A percentile compares a stretch with the other conserved stretches of the same genome.
Evolutionary conservation across 1,284 basidiomycete species (phyloP).

Genomic region (Heliocybe sulcata): DNA sequence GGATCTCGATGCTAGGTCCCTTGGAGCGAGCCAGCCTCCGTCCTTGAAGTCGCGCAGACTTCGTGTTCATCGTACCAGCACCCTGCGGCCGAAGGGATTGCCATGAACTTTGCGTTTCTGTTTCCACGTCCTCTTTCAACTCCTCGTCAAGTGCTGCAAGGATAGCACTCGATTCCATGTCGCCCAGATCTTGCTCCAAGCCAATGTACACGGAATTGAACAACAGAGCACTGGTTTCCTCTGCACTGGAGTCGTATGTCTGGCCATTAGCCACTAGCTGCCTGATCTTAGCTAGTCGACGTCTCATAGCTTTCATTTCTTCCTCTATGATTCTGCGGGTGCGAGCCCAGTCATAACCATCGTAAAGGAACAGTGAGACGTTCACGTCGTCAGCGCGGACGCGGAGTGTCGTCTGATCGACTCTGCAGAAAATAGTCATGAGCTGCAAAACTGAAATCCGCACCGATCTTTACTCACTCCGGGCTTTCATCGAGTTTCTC

Average conservation of each 20-base stretch:
- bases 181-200: slow-evolving; percentile 63
- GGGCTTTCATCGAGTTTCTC: slow-evolving; percentile 18
- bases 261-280: slow-evolving; percentile 94
- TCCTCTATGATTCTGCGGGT: slow-evolving; percentile 87
- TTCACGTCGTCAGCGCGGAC: slow-evolving; percentile 57
- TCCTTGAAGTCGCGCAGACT: slow-evolving; percentile 39
- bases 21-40: slow-evolving; percentile 72
- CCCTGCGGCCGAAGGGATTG: slow-evolving; percentile 54
- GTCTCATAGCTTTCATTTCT: slow-evolving; percentile 83
- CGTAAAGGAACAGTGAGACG: slow-evolving; percentile 69
- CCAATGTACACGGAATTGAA: slow-evolving; percentile 95
- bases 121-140: slow-evolving; percentile 66
- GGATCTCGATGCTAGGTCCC: slow-evolving; percentile 81
- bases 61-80: slow-evolving; percentile 32
- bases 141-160: slow-evolving; percentile 91
- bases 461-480: slow-evolving; percentile 27
- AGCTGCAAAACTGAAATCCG: neutral
- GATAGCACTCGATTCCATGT: slow-evolving; percentile 68
- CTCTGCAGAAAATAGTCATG: slow-evolving; percentile 22
- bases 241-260: slow-evolving; percentile 74
- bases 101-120: slow-evolving; percentile 72
- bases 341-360: slow-evolving; percentile 89
- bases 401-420: slow-evolving; percentile 39
- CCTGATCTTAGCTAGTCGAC: slow-evolving; percentile 82
- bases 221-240: slow-evolving; percentile 72